Base-by-base conservation (phyloP, 257 asterid genomes). In the Solanum paucissectum region DNA sequence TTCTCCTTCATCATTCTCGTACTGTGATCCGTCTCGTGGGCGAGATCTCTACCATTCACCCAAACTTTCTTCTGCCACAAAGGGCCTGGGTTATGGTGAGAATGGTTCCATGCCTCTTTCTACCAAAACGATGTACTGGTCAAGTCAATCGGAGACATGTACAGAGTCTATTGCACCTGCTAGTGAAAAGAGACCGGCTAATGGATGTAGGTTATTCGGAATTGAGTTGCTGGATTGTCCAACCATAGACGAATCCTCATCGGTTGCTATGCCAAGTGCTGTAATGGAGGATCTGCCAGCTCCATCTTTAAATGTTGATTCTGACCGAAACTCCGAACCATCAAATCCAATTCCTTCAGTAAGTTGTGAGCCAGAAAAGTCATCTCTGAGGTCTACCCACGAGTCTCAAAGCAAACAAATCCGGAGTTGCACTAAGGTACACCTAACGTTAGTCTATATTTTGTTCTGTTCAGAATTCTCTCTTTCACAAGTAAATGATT, bases 351-450 rank as follows among this genome's bases (percentile, higher is more conserved):
- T 92, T 88, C 98, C 96, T 81, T 93, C 95, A 21, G 86, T 86
- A 77, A 94, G 95, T 86, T 93, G 92, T 90, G 99, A 92, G 25
- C 97, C 94, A 62, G 98, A 96, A 77, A 95, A 93, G 83, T 93
- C 98, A 69, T 92, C 93, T 89, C 89, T 95, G 88, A 90, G 96
- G 89, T 96, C 96, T 88, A 93, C 96, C 64, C 94, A 92, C n/a
- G 98, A 93, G 90, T 89, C 93, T 46, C 94, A 92, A 66, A 85
- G 91, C 92, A 91, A 92, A 90, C 97, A 94, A 89, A 94, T 90
- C 32, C 90, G 98, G 87, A 96, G 98, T 92, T 96, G 98, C 91
- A 96, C 95, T 34, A 96, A 96, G 99, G 99, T 96, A 92, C 82
- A 58, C 87, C 52, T 83, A 38, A 32, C 32, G 32, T 29, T 29